Evolutionary conservation across 352 stramenopile species (phyloP).

Genomic region (Globisporangium okanoganense): DNA sequence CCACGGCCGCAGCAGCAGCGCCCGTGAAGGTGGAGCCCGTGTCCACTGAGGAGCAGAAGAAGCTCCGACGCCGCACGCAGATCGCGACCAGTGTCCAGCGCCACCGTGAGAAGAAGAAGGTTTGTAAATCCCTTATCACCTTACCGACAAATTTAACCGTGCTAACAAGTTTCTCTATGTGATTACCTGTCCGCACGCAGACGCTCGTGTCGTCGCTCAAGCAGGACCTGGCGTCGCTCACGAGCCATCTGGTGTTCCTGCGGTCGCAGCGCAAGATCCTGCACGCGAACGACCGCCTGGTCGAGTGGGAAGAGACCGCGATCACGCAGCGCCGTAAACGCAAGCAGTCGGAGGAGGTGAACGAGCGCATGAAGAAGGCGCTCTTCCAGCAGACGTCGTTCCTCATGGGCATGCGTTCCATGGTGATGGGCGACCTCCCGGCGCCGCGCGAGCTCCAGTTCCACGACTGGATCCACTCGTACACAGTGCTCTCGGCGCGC

Average conservation of each 20-base stretch:
- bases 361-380: constrained; percentile 57
- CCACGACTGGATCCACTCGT: constrained; percentile 76
- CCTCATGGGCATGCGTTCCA: constrained; percentile 39
- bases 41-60: constrained; percentile 56
- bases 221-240: constrained; percentile 37
- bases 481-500: constrained; percentile 38
- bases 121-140: not conserved
- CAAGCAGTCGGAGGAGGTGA: constrained; percentile 48
- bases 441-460: constrained; percentile 52
- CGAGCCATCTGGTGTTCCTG: constrained; percentile 32
- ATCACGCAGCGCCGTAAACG: constrained; percentile 61
- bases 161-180: not conserved
- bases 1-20: not conserved
- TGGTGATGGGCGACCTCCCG: constrained; percentile 37
- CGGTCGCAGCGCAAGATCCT: constrained; percentile 37
- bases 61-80: constrained; percentile 45
- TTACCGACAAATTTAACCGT: not conserved
- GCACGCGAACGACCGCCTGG: constrained; percentile 40
- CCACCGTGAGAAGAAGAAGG: constrained; percentile 67
- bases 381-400: constrained; percentile 68
- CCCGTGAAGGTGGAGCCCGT: constrained; percentile 20
- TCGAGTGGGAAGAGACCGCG: constrained; percentile 53
- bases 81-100: constrained; percentile 65
- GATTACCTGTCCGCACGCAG: constrained; percentile 19
- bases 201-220: constrained; percentile 44